Base-by-base conservation (phyloP, 2,329 filamentous ascomycete genomes). In the Saccharata proteae region DNA sequence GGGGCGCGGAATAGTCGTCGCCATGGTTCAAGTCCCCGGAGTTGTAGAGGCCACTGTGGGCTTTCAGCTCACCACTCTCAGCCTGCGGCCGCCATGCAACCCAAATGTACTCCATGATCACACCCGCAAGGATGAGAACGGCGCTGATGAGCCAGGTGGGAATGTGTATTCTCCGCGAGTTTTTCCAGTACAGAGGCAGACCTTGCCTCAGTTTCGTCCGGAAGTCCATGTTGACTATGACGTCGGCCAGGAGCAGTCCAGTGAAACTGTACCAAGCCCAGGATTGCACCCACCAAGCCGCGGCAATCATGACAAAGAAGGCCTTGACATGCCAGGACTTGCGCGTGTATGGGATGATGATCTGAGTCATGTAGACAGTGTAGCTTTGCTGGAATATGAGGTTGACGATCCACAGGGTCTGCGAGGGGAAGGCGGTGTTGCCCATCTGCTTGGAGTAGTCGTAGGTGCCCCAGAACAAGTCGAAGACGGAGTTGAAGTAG, bases 291-390 rank as follows among this genome's bases (percentile, higher is more conserved):
- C 61, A 64, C 49, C 56, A 65, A 1, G 61, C 60, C 3, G 57
- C 54, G 17, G 57, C 24, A 33, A 63, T 51, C 45, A 64, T 62
- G 14, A 45, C 36, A n/a, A 54, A 29, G 16, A 55, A 42, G 3
- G 51, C 54, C 35, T 56, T 53, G 3, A 59, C 42, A 22, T 59
- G 57, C 59, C 59, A 62, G 2, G 49, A 48, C 10, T 43, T 37
- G 9, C 59, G 49, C 2, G 58, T 61, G 43, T 52, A 59, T 4
- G 59, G 62, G 7, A 64, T 49, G 31, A 61, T 61, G 34, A 64
- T 43, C 60, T 64, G 63, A 4, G 58, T 49, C 46, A 64, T 62
- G 40, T 62, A 66, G 6, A 64, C 51, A 0, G 62, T 66, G 43
- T 61, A 64, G 39, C 54, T 58, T 38, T 65, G 62, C 31, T 54